Conservation (phyloP, 805 yeast species). For the Cyberlindnera xishuangbannaensis region DNA sequence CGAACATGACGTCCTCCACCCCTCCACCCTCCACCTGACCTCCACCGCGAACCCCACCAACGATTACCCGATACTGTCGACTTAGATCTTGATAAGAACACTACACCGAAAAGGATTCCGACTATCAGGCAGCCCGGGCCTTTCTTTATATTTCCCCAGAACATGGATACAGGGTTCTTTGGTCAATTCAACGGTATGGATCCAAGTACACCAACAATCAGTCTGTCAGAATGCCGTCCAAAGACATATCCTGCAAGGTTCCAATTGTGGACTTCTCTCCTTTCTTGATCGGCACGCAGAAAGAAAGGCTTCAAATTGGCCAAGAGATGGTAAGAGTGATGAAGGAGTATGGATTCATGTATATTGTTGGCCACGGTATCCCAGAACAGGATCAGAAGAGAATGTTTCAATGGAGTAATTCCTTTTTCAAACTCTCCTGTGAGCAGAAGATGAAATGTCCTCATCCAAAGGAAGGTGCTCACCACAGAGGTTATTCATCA, state of each 20-base stretch:
- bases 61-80: too few species aligned
- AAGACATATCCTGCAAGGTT: slow-evolving; percentile 4
- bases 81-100: too few species aligned
- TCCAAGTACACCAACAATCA: too few species aligned
- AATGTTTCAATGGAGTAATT: slow-evolving; percentile 18
- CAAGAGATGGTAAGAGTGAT: slow-evolving; percentile 21
- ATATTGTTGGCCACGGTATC: slow-evolving; percentile 20
- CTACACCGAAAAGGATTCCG: too few species aligned
- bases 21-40: too few species aligned
- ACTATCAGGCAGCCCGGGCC: too few species aligned
- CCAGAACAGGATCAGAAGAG: slow-evolving; percentile 8
- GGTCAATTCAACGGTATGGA: too few species aligned
- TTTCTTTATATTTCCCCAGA: too few species aligned
- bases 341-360: slow-evolving; percentile 22
- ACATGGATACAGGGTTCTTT: too few species aligned
- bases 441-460: slow-evolving; percentile 17
- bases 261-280: slow-evolving; percentile 25
- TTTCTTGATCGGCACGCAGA: slow-evolving; percentile 20
- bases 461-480: slow-evolving; percentile 21
- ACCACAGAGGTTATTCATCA: slow-evolving; percentile 23
- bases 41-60: too few species aligned
- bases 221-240: slow-evolving; percentile 1
- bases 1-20: too few species aligned
- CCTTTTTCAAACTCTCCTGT: slow-evolving; percentile 11
- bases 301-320: slow-evolving; percentile 18